Evolutionary conservation across 345 rosid genomes (phyloP).

Genomic region (Citrus trifoliata): DNA sequence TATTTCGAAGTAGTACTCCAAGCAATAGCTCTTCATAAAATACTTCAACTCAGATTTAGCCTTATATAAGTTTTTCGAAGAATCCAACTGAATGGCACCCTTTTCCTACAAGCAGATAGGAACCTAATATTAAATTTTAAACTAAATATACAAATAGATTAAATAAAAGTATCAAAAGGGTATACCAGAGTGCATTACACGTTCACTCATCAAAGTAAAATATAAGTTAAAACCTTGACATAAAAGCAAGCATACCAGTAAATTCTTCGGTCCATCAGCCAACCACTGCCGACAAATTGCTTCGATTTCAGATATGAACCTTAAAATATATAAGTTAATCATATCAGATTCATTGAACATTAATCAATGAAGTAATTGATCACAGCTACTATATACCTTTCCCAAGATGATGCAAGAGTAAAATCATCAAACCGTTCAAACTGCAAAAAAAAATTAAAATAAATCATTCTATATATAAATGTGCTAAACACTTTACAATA

Average conservation of each 20-base stretch:
- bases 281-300: slow-evolving; percentile 91
- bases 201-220: slow-evolving; percentile 3
- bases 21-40: slow-evolving; percentile 66
- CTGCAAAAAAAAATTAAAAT: slow-evolving; percentile 29
- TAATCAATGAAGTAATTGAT: background rate
- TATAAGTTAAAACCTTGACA: background rate
- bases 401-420: slow-evolving; percentile 98
- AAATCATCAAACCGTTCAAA: slow-evolving; percentile 91
- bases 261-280: slow-evolving; percentile 82
- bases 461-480: background rate
- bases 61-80: slow-evolving; percentile 51
- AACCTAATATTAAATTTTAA: slow-evolving; percentile 12
- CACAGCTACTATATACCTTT: slow-evolving; percentile 44
- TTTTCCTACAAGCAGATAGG: slow-evolving; percentile 54
- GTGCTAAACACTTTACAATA: background rate
- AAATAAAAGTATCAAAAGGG: background rate
- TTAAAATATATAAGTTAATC: slow-evolving; percentile 14
- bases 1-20: slow-evolving; percentile 77
- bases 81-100: slow-evolving; percentile 66
- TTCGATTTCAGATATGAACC: slow-evolving; percentile 96
- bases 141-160: background rate
- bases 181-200: background rate
- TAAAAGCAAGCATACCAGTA: slow-evolving; percentile 50
- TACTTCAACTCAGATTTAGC: slow-evolving; percentile 70
- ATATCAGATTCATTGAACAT: background rate